Conservation (phyloP, 257 asterid genomes). For the Anisodus tanguticus region DNA sequence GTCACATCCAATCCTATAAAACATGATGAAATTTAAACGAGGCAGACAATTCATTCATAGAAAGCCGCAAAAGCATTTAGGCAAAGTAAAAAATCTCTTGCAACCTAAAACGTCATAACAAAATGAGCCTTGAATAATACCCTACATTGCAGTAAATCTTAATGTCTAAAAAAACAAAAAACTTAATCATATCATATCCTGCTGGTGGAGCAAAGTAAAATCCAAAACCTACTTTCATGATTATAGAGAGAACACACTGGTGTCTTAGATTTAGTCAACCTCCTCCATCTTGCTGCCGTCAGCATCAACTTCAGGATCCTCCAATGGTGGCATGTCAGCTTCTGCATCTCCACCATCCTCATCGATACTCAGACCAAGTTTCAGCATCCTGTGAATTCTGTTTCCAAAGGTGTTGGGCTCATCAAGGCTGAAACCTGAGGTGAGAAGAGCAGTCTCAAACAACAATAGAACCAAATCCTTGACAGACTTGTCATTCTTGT, state of each 20-base stretch:
- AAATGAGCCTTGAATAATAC: constrained; percentile 17
- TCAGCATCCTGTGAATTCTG: no score
- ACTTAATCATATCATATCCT: neutral
- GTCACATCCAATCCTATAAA: neutral
- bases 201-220: neutral
- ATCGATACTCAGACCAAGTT: no score
- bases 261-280: constrained; percentile 46
- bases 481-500: no score
- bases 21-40: neutral
- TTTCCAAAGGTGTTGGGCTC: no score
- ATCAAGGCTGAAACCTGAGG: no score
- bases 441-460: no score
- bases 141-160: neutral
- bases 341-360: constrained; percentile 47
- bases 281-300: constrained; percentile 79
- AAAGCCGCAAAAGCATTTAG: neutral
- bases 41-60: neutral
- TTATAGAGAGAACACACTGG: neutral
- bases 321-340: constrained; percentile 63
- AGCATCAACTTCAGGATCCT: constrained; percentile 66
- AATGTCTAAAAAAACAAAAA: neutral
- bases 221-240: neutral
- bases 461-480: no score
- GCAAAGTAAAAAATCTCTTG: neutral
- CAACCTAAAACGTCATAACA: neutral